Percentiles rank a stretch among this genome's conserved stretches.
Evolutionary conservation across 345 rosid species (phyloP).

Genomic region (Psidium friedrichsthalianum): DNA sequence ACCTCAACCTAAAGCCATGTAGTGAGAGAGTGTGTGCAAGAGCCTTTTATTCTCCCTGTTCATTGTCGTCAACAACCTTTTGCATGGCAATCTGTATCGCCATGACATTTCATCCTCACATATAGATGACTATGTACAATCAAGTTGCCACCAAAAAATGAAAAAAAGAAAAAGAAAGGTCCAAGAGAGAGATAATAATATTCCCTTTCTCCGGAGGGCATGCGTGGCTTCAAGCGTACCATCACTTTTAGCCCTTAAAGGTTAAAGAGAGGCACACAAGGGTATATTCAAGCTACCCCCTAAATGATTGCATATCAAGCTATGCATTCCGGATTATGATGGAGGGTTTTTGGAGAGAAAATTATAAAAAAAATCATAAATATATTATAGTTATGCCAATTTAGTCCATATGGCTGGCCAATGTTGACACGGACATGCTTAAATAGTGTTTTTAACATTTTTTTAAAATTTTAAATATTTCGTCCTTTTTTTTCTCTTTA

Average conservation of each 20-base stretch:
- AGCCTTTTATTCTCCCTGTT: background rate
- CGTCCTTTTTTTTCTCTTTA: too few relatives aligned
- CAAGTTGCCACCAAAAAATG: background rate
- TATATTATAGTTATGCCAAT: too few relatives aligned
- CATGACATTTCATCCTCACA: background rate
- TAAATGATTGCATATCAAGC: background rate
- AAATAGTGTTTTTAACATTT: too few relatives aligned
- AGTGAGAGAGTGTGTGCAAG: background rate
- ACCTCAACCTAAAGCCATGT: slow-evolving; percentile 35
- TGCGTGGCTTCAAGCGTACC: background rate
- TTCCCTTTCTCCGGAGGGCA: background rate
- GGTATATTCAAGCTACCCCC: background rate
- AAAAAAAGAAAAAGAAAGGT: background rate
- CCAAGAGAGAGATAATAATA: background rate
- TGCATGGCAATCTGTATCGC: background rate
- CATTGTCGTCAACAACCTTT: background rate
- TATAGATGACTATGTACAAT: background rate
- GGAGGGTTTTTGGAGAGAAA: background rate
- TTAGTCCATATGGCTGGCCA: too few relatives aligned
- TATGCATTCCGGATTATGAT: background rate
- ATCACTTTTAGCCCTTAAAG: background rate
- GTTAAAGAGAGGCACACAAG: background rate
- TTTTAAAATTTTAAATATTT: too few relatives aligned
- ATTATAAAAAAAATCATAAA: too few relatives aligned
- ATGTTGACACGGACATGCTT: too few relatives aligned